phyloP scores from a whole-genome alignment of 176 grass and related monocot genomes.

The Dendrocalamus sinicus region DNA sequence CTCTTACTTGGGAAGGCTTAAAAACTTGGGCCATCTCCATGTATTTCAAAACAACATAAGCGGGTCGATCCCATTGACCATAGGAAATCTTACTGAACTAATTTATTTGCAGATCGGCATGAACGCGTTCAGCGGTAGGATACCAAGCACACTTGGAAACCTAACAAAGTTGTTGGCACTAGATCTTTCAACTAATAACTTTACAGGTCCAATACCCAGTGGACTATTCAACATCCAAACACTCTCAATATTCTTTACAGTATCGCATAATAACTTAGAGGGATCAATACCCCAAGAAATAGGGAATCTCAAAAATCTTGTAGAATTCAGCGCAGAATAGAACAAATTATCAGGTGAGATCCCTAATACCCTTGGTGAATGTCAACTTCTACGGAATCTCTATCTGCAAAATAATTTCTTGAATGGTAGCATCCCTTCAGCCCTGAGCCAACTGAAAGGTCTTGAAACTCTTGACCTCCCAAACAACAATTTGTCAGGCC shows the following conservation, averaged over 20 bases:
- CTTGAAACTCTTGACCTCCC: no score
- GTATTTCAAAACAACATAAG: not conserved
- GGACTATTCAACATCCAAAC: constrained; percentile 40
- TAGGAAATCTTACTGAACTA: constrained; percentile 47
- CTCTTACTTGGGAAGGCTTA: constrained; percentile 20
- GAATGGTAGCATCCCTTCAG: not conserved
- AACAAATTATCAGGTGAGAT: constrained; percentile 50
- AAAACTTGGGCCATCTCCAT: not conserved
- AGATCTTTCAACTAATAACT: no score
- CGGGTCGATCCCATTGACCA: not conserved
- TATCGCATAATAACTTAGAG: constrained; percentile 43
- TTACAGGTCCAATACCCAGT: no score
- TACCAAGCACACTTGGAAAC: constrained; percentile 46
- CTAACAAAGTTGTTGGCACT: not conserved
- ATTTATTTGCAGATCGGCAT: not conserved
- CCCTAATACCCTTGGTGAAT: constrained; percentile 42
- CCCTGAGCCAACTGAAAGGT: not conserved
- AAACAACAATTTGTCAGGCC: no score
- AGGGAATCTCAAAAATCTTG: constrained; percentile 33
- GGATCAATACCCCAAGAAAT: constrained; percentile 34
- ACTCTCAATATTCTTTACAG: constrained; percentile 9
- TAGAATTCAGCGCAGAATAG: not conserved
- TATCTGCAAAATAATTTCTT: constrained; percentile 47
- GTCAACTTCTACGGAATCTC: constrained; percentile 38
- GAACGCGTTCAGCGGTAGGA: constrained; percentile 7